phyloP scores from a whole-genome alignment of 2,329 filamentous ascomycete species.

The Ceratocystis papillata region DNA sequence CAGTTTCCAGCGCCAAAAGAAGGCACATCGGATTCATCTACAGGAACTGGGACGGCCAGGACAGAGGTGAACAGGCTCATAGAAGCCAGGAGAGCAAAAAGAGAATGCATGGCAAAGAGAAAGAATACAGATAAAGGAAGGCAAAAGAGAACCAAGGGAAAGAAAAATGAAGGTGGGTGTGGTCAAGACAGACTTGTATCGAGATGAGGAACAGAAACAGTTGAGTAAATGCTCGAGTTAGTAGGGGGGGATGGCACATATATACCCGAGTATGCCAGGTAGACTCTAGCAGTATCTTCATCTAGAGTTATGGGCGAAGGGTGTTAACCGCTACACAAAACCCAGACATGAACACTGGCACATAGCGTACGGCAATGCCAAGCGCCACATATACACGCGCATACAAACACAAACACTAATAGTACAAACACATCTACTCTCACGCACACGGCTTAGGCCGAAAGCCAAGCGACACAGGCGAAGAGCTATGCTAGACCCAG shows the following conservation, averaged over 20 bases:
- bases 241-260: neutral
- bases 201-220: slow-evolving; percentile 8
- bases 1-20: slow-evolving; percentile 13
- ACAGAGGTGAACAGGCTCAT: neutral
- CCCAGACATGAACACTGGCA: neutral
- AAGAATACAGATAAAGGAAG: neutral
- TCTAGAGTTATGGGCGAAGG: neutral
- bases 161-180: slow-evolving; percentile 5
- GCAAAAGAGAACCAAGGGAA: neutral
- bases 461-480: neutral
- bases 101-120: neutral
- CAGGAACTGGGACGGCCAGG: neutral
- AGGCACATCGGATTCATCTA: neutral
- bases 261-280: neutral
- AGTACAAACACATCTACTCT: neutral
- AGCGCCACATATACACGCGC: neutral
- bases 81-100: neutral
- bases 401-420: neutral
- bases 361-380: no score
- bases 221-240: neutral
- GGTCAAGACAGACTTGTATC: neutral
- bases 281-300: neutral
- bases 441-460: neutral
- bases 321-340: no score
- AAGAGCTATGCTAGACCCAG: neutral